phyloP scores from a whole-genome alignment of 2,329 filamentous ascomycete species.

The Graphiopsis chlorocephala region DNA sequence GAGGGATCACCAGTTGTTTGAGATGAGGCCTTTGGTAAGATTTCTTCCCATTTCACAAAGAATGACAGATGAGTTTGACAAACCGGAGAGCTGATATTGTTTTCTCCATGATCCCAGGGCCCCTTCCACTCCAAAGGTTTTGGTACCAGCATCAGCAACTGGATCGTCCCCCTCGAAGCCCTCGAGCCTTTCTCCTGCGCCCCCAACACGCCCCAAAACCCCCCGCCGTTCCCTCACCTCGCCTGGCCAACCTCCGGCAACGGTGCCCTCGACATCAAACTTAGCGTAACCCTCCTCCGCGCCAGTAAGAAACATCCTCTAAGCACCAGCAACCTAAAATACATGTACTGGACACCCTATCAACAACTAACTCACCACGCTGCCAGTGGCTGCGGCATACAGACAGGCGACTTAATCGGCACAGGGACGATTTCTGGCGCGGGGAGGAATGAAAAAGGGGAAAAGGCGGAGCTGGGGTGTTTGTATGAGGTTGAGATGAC shows the following conservation, averaged over 20 bases:
- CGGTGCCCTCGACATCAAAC: constrained; percentile 32
- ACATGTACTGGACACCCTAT: constrained; percentile 47
- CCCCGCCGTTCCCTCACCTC: constrained; percentile 29
- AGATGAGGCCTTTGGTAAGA: constrained; percentile 9
- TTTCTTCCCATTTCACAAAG: not conserved
- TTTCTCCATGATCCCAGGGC: constrained; percentile 39
- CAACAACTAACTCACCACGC: constrained; percentile 46
- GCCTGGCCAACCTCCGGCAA: constrained; percentile 24
- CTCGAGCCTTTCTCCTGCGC: constrained; percentile 40
- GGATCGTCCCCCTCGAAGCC: constrained; percentile 61
- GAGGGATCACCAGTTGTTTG: constrained; percentile 16
- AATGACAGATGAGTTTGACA: not conserved
- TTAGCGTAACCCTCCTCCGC: constrained; percentile 30
- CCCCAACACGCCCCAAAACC: constrained; percentile 29
- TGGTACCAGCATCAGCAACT: constrained; percentile 59
- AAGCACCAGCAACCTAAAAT: constrained; percentile 34
- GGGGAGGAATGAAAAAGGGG: constrained; percentile 28
- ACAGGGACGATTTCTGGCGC: constrained; percentile 46
- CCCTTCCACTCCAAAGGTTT: constrained; percentile 63
- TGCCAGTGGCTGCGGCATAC: constrained; percentile 41
- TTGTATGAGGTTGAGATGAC: constrained; percentile 39
- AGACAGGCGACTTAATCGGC: constrained; percentile 44
- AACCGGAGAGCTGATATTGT: constrained; percentile 29
- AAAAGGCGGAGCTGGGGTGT: constrained; percentile 41
- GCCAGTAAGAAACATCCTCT: constrained; percentile 24